Conservation (phyloP, 306 rosid genomes). For the Cicer yamashitae region DNA sequence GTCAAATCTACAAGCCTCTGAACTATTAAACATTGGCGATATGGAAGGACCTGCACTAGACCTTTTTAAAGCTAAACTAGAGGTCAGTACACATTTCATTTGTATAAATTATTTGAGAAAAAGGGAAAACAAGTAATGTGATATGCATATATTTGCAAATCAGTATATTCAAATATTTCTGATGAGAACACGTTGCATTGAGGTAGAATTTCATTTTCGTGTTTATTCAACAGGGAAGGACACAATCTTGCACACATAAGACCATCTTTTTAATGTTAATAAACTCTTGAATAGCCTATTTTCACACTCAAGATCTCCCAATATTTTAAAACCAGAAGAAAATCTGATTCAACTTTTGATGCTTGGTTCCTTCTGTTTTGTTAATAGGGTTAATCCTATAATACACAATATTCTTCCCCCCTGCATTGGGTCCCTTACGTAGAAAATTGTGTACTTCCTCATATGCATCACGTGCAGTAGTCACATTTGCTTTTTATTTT, state of each 20-base stretch:
- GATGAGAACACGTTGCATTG: constrained; percentile 22
- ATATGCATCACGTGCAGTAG: background rate
- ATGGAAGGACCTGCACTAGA: constrained; percentile 99
- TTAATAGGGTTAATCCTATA: constrained; percentile 3
- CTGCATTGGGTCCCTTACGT: background rate
- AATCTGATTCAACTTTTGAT: background rate
- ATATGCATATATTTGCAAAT: constrained; percentile 28
- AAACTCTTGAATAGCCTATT: background rate
- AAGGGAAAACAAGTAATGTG: constrained; percentile 3
- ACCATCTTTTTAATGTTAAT: constrained; percentile 2
- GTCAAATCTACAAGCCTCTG: constrained; percentile 93
- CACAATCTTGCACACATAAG: constrained; percentile 2
- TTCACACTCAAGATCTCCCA: constrained; percentile 33
- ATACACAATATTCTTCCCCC: background rate
- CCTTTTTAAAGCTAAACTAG: constrained; percentile 92
- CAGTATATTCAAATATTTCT: constrained; percentile 32
- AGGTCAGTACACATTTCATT: constrained; percentile 63
- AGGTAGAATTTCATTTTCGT: constrained; percentile 34
- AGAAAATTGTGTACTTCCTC: constrained; percentile 14
- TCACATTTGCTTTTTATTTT: background rate
- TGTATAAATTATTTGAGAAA: background rate
- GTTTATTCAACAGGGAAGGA: constrained; percentile 12
- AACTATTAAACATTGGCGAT: constrained; percentile 88
- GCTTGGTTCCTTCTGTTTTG: constrained; percentile 17
- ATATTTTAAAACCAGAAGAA: constrained; percentile 17